These are phyloP conservation scores for Acanthamoeba sp. DNA, from an alignment of 208 protist genomes.

Conservation along the genomic window DNA sequence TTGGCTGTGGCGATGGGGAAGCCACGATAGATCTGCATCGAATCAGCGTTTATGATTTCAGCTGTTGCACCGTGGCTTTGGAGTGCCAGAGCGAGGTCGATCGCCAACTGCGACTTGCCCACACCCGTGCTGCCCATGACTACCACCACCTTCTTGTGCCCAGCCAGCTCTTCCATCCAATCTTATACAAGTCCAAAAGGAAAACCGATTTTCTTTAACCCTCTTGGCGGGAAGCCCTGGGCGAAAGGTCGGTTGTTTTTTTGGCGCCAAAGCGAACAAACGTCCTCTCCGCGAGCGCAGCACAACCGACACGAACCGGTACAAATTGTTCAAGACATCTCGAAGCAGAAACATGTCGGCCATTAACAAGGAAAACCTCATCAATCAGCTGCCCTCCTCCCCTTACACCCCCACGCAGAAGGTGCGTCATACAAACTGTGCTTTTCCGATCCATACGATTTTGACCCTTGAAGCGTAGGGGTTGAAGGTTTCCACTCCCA, in stretches of 20 bases:
- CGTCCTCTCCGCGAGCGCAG: too few relatives aligned
- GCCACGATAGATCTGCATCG: slow-evolving; percentile 56
- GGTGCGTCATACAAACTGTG: neutral
- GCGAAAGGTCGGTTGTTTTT: neutral
- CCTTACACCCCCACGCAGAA: neutral
- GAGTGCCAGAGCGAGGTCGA: slow-evolving; percentile 7
- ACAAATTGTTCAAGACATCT: too few relatives aligned
- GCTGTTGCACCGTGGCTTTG: neutral
- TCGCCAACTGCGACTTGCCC: slow-evolving; percentile 53
- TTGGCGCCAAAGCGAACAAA: neutral
- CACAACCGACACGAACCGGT: too few relatives aligned
- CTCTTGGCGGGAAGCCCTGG: neutral
- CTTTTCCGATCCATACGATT: too few relatives aligned
- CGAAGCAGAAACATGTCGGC: neutral
- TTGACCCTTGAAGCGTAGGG: neutral
- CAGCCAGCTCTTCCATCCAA: too few relatives aligned
- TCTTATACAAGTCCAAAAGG: neutral
- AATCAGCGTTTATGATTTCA: slow-evolving; percentile 42
- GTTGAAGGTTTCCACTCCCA: neutral
- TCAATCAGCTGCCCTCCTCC: neutral
- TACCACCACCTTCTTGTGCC: neutral
- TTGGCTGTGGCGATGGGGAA: slow-evolving; percentile 64
- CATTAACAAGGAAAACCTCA: neutral
- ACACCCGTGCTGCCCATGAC: slow-evolving; percentile 49
- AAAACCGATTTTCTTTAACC: neutral